Evolutionary conservation across 257 asterid species (phyloP).

Genomic region (Solanum rostratum): DNA sequence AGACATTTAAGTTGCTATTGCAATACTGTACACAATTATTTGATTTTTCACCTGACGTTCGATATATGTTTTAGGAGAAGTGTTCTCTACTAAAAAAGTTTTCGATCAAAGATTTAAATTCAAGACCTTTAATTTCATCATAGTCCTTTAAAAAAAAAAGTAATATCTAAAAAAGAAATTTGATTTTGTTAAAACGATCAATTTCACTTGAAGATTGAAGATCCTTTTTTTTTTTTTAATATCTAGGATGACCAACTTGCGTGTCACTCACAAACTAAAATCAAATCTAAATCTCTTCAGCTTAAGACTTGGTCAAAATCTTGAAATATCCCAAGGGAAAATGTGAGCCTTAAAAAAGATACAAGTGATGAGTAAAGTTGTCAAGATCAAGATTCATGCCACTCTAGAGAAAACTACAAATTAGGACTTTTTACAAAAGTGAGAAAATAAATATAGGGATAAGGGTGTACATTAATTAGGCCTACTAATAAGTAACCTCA

Average conservation of each 20-base stretch:
- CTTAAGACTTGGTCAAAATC: not conserved
- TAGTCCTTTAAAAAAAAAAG: not conserved
- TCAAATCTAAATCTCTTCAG: not conserved
- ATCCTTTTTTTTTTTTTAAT: not conserved
- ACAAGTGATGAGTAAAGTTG: not conserved
- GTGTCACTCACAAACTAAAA: not conserved
- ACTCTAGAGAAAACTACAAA: constrained; percentile 5
- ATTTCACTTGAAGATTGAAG: not conserved
- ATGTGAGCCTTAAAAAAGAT: not conserved
- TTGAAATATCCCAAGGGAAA: not conserved
- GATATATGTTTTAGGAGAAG: no score
- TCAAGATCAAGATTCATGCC: not conserved
- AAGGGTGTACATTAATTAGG: not conserved
- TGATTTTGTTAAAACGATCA: not conserved
- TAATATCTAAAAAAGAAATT: not conserved
- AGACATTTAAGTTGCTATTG: not conserved
- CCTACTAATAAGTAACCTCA: not conserved
- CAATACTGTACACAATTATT: not conserved
- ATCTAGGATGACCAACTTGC: not conserved
- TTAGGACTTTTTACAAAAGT: constrained; percentile 6
- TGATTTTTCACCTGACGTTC: no score
- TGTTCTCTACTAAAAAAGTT: not conserved
- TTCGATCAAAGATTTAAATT: not conserved
- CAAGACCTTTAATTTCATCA: not conserved
- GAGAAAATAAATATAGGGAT: not conserved